These are phyloP conservation scores for Entonaema liquescens DNA, from an alignment of 495 filamentous ascomycete species.

Conservation along the genomic window DNA sequence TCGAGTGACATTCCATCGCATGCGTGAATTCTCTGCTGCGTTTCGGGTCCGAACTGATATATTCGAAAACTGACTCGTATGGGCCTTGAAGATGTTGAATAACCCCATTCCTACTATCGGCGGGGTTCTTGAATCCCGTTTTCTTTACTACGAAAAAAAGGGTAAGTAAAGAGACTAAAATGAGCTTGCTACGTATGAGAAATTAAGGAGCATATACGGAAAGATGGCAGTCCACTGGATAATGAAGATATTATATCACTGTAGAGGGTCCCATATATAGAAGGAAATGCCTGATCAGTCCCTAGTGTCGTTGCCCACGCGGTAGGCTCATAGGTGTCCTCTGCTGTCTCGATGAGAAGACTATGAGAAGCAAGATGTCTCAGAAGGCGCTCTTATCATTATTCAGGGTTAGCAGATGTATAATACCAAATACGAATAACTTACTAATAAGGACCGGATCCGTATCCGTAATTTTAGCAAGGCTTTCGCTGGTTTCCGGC, in stretches of 20 bases:
- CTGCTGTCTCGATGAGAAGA: constrained; percentile 12
- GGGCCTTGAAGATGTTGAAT: constrained; percentile 33
- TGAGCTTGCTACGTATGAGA: neutral
- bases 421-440: neutral
- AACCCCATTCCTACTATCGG: constrained; percentile 31
- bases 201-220: constrained; percentile 33
- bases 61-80: constrained; percentile 32
- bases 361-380: constrained; percentile 21
- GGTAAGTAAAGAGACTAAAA: neutral
- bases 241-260: neutral
- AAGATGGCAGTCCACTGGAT: constrained; percentile 4
- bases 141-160: neutral
- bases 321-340: constrained; percentile 20
- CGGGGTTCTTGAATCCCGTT: constrained; percentile 36
- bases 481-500: constrained; percentile 27
- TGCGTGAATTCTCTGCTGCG: constrained; percentile 35
- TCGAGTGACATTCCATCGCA: constrained; percentile 43
- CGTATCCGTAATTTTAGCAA: constrained; percentile 35
- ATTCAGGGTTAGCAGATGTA: neutral
- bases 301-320: constrained; percentile 22
- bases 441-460: constrained; percentile 33
- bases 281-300: constrained; percentile 29
- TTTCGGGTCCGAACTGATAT: constrained; percentile 21
- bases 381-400: constrained; percentile 8
- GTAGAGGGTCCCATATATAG: neutral